These are phyloP conservation scores for Discostella stelligera DNA, from an alignment of 352 stramenopile genomes.

Conservation along the genomic window DNA sequence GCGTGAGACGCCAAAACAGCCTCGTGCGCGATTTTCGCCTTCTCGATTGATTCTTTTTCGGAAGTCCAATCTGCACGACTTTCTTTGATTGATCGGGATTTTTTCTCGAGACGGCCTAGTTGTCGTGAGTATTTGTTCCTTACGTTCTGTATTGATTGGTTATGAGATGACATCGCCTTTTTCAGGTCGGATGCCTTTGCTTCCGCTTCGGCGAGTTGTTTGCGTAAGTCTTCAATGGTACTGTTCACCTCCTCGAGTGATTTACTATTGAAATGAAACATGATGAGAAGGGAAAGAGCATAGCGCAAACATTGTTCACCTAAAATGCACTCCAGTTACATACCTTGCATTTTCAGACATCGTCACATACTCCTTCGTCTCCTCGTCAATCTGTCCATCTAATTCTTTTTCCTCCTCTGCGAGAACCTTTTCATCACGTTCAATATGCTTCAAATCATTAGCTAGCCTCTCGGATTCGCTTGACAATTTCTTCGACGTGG, in stretches of 20 bases:
- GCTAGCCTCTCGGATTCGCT: constrained; percentile 74
- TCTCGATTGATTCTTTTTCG: constrained; percentile 61
- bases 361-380: constrained; percentile 71
- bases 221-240: constrained; percentile 73
- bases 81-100: constrained; percentile 68
- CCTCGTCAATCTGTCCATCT: constrained; percentile 68
- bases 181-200: constrained; percentile 55
- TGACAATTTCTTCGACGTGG: constrained; percentile 66
- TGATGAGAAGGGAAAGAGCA: constrained; percentile 5
- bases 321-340: constrained; percentile 4
- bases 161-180: constrained; percentile 59
- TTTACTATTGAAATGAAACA: constrained; percentile 19
- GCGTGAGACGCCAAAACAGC: constrained; percentile 68
- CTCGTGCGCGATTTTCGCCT: constrained; percentile 67
- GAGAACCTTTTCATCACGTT: constrained; percentile 75
- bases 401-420: constrained; percentile 75
- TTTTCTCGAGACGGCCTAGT: constrained; percentile 73
- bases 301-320: not conserved
- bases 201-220: constrained; percentile 59
- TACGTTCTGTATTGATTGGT: constrained; percentile 68
- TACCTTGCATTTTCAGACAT: constrained; percentile 52
- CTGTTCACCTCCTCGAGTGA: constrained; percentile 63
- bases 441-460: constrained; percentile 77
- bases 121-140: constrained; percentile 77
- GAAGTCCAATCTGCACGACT: constrained; percentile 73